These are phyloP conservation scores for Colletotrichum incanum DNA, from an alignment of 2,329 filamentous ascomycete genomes.

Conservation along the genomic window DNA sequence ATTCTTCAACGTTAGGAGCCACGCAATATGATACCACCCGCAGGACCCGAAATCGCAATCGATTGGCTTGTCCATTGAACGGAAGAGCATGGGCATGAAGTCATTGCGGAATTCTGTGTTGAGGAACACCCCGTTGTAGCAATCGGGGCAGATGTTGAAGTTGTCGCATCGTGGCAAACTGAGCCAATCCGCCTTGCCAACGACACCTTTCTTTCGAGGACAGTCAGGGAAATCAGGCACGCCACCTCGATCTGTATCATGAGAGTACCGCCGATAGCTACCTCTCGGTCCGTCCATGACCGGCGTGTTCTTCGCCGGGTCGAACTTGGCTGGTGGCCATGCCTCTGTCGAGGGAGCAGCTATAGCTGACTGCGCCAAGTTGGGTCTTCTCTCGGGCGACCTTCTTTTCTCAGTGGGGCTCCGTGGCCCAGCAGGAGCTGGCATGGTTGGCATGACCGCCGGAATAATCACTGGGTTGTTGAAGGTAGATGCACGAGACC, in stretches of 20 bases:
- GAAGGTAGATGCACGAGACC: slow-evolving; percentile 50
- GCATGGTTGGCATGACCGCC: slow-evolving; percentile 45
- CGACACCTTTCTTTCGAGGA: slow-evolving; percentile 73
- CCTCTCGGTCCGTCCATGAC: slow-evolving; percentile 59
- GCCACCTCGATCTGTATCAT: slow-evolving; percentile 63
- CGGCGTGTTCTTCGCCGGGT: slow-evolving; percentile 55
- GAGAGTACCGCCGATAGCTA: slow-evolving; percentile 69
- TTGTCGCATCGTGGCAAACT: slow-evolving; percentile 79
- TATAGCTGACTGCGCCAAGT: slow-evolving; percentile 11
- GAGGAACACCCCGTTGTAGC: slow-evolving; percentile 80
- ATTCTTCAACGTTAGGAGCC: slow-evolving; percentile 83
- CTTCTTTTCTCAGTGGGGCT: slow-evolving; percentile 47
- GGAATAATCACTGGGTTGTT: slow-evolving; percentile 42
- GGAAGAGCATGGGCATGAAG: slow-evolving; percentile 75
- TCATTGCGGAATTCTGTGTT: slow-evolving; percentile 77
- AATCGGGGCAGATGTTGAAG: slow-evolving; percentile 88
- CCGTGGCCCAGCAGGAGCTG: slow-evolving; percentile 43
- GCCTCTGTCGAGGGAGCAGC: slow-evolving; percentile 39
- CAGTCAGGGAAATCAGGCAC: slow-evolving; percentile 75
- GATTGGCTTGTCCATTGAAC: slow-evolving; percentile 71
- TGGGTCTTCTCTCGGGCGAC: slow-evolving; percentile 42
- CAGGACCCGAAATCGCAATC: slow-evolving; percentile 84
- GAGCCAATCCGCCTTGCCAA: slow-evolving; percentile 84
- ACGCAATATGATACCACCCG: slow-evolving; percentile 88
- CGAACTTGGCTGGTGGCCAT: slow-evolving; percentile 65